Evolutionary conservation across 176 grass and related monocot genomes (phyloP).

Genomic region (Aegilops sharonensis): DNA sequence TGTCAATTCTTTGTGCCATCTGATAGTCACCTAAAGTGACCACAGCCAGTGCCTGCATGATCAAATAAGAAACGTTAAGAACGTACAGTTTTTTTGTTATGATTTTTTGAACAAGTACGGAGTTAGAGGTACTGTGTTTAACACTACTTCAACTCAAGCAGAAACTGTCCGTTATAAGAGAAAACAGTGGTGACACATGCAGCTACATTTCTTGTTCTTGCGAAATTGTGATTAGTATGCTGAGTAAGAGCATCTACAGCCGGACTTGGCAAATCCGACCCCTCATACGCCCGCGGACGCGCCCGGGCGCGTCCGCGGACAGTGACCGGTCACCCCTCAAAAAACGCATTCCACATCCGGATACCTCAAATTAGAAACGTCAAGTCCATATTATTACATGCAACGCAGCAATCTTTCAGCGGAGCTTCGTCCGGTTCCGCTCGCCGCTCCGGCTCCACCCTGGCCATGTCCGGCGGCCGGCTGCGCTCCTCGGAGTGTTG

Average conservation of each 20-base stretch:
- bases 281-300: too few relatives aligned
- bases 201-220: background rate
- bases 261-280: too few relatives aligned
- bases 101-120: background rate
- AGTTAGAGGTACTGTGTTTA: conserved; percentile 15
- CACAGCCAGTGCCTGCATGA: conserved; percentile 79
- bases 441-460: too few relatives aligned
- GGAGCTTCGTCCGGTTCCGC: too few relatives aligned
- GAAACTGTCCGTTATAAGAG: conserved; percentile 10
- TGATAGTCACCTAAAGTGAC: conserved; percentile 96
- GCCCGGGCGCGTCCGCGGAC: too few relatives aligned
- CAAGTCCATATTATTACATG: too few relatives aligned
- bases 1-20: conserved; percentile 98
- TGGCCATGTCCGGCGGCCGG: too few relatives aligned
- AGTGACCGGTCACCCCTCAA: too few relatives aligned
- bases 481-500: too few relatives aligned
- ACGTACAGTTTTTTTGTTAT: background rate
- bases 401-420: too few relatives aligned
- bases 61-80: conserved; percentile 21
- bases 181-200: background rate
- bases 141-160: background rate
- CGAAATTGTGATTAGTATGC: background rate
- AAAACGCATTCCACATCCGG: too few relatives aligned
- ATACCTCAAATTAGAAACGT: too few relatives aligned
- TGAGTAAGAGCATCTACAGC: background rate